phyloP scores from a whole-genome alignment of 345 rosid genomes.

The Cardamine occulta region DNA sequence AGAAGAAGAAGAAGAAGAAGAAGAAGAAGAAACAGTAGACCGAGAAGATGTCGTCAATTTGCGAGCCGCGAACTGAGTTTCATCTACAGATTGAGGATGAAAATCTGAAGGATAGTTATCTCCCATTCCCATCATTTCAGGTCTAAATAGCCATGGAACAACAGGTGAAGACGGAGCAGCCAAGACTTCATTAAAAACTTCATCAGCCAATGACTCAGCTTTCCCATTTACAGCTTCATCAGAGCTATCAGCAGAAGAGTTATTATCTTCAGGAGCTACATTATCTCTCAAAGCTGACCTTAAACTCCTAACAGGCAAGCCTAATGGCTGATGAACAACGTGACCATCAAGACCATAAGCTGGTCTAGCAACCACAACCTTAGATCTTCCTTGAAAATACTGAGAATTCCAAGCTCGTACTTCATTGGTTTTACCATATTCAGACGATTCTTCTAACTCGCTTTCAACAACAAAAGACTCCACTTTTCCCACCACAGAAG shows the following conservation, averaged over 20 bases:
- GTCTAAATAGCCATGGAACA: conserved; percentile 50
- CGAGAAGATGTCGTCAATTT: conserved; percentile 50
- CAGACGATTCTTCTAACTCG: conserved; percentile 37
- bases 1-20: too few species aligned
- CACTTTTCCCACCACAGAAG: conserved; percentile 15
- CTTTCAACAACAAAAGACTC: conserved; percentile 40
- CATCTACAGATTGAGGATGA: conserved; percentile 69
- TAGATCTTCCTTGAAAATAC: conserved; percentile 58
- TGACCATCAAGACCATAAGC: conserved; percentile 49
- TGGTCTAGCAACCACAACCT: conserved; percentile 59
- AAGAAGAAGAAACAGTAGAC: conserved; percentile 54
- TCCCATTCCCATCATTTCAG: conserved; percentile 50
- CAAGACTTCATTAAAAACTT: conserved; percentile 43
- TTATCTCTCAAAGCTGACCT: conserved; percentile 52
- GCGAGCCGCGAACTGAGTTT: conserved; percentile 51
- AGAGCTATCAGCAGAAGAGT: conserved; percentile 29
- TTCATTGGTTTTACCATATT: conserved; percentile 40
- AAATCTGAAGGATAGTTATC: conserved; percentile 49
- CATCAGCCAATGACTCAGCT: conserved; percentile 46
- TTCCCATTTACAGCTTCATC: conserved; percentile 36
- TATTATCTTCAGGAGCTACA: conserved; percentile 38
- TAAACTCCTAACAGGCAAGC: conserved; percentile 84
- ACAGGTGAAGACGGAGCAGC: conserved; percentile 47
- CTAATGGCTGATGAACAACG: conserved; percentile 54
- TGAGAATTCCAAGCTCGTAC: conserved; percentile 68